A percentile compares a stretch with the other conserved stretches of the same genome.
Evolutionary conservation across 1,284 basidiomycete genomes (phyloP).

Genomic region (Sporisorium exsertum): DNA sequence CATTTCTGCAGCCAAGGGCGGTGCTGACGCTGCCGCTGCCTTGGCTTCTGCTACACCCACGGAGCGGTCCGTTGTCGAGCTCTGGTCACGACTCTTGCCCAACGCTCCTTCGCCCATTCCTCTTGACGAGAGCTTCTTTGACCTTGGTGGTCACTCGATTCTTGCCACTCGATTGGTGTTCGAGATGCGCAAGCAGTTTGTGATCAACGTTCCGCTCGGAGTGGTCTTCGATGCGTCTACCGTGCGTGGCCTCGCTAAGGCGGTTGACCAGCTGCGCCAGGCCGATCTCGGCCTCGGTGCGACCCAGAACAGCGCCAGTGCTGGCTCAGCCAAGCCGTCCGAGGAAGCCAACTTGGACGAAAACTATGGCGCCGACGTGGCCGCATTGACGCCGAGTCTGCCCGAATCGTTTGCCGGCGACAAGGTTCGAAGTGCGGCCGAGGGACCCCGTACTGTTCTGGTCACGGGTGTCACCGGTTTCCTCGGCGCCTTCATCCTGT

Average conservation of each 20-base stretch:
- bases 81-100: slow-evolving; percentile 86
- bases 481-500: slow-evolving; percentile 91
- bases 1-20: slow-evolving; percentile 19
- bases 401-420: slow-evolving; percentile 54
- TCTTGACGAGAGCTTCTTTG: slow-evolving; percentile 95
- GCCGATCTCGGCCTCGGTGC: slow-evolving; percentile 82
- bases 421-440: slow-evolving; percentile 28
- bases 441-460: slow-evolving; percentile 78
- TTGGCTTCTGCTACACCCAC: slow-evolving; percentile 74
- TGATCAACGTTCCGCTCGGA: slow-evolving; percentile 90
- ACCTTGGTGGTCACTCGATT: slow-evolving; percentile 98
- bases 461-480: slow-evolving; percentile 98
- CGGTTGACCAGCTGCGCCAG: slow-evolving; percentile 82
- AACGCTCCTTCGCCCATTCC: slow-evolving; percentile 83
- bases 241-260: slow-evolving; percentile 81
- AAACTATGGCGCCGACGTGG: slow-evolving; percentile 85
- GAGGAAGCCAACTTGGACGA: slow-evolving; percentile 64
- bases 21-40: slow-evolving; percentile 26
- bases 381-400: slow-evolving; percentile 73
- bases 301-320: slow-evolving; percentile 49
- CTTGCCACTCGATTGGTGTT: slow-evolving; percentile 96
- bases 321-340: slow-evolving; percentile 21
- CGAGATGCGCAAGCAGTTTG: slow-evolving; percentile 92
- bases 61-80: slow-evolving; percentile 80
- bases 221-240: slow-evolving; percentile 94